phyloP scores from a whole-genome alignment of 2,329 filamentous ascomycete species.

The Podosphaera fusca region DNA sequence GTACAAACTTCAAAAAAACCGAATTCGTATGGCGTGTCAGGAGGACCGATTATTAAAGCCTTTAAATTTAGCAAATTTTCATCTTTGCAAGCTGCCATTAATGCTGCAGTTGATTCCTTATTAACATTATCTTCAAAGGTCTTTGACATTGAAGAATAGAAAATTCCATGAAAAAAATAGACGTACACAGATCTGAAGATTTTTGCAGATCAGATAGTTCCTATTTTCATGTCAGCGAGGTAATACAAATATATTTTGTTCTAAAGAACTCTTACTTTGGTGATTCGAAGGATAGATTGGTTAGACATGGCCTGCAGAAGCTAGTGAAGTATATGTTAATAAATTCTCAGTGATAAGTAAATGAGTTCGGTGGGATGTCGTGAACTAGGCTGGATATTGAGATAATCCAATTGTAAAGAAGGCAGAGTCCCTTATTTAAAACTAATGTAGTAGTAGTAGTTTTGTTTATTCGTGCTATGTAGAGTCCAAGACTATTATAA shows the following conservation, averaged over 20 bases:
- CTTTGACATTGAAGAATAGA: not conserved
- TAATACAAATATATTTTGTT: slow-evolving; percentile 9
- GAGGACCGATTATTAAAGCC: slow-evolving; percentile 75
- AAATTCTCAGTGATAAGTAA: too few species aligned
- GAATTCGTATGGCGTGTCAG: slow-evolving; percentile 89
- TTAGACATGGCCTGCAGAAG: slow-evolving; percentile 38
- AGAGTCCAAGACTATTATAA: too few species aligned
- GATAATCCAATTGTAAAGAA: too few species aligned
- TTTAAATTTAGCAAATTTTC: slow-evolving; percentile 71
- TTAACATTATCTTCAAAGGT: not conserved
- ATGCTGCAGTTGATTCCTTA: slow-evolving; percentile 26
- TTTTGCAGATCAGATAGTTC: slow-evolving; percentile 73
- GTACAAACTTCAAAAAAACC: slow-evolving; percentile 70
- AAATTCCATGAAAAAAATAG: not conserved
- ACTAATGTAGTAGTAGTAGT: too few species aligned
- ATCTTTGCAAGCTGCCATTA: slow-evolving; percentile 73
- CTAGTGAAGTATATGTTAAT: not conserved
- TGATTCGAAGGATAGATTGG: slow-evolving; percentile 72
- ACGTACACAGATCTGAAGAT: slow-evolving; percentile 59
- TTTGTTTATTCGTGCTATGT: too few species aligned
- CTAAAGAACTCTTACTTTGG: slow-evolving; percentile 34
- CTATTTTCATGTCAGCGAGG: slow-evolving; percentile 24
- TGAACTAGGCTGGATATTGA: too few species aligned
- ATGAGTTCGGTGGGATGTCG: too few species aligned
- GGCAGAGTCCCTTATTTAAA: too few species aligned